These are phyloP conservation scores for Talaromyces sp. DNA, from an alignment of 2,329 filamentous ascomycete genomes.

Conservation along the genomic window DNA sequence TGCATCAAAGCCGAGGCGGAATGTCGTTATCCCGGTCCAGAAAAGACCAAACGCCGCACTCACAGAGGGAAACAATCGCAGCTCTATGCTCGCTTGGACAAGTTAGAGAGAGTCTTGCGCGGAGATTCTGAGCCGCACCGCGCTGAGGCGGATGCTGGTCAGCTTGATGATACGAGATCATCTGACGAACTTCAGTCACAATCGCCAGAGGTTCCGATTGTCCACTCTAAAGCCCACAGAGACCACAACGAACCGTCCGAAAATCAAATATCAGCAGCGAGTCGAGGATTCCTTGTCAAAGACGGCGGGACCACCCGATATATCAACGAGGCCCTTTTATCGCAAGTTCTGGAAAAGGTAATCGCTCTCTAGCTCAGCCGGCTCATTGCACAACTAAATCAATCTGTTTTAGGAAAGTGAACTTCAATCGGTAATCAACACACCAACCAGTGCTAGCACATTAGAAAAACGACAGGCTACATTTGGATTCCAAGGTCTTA, in stretches of 20 bases:
- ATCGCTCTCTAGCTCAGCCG: neutral
- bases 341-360: slow-evolving; percentile 26
- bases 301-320: slow-evolving; percentile 22
- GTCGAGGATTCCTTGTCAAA: slow-evolving; percentile 19
- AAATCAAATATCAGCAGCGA: neutral
- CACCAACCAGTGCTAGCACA: neutral
- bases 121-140: neutral
- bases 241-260: neutral
- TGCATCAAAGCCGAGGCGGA: slow-evolving; percentile 22
- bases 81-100: neutral
- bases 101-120: neutral
- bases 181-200: neutral
- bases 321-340: slow-evolving; percentile 22
- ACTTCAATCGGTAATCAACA: slow-evolving; percentile 1
- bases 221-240: neutral
- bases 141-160: neutral
- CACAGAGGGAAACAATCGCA: neutral
- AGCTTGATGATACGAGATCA: neutral
- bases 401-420: neutral
- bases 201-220: neutral
- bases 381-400: neutral
- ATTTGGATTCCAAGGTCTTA: slow-evolving; percentile 25
- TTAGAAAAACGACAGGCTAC: slow-evolving; percentile 16
- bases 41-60: neutral
- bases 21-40: slow-evolving; percentile 27